Base-by-base conservation (phyloP, 768 basidiomycete genomes). In the Baorangia bicolor region DNA sequence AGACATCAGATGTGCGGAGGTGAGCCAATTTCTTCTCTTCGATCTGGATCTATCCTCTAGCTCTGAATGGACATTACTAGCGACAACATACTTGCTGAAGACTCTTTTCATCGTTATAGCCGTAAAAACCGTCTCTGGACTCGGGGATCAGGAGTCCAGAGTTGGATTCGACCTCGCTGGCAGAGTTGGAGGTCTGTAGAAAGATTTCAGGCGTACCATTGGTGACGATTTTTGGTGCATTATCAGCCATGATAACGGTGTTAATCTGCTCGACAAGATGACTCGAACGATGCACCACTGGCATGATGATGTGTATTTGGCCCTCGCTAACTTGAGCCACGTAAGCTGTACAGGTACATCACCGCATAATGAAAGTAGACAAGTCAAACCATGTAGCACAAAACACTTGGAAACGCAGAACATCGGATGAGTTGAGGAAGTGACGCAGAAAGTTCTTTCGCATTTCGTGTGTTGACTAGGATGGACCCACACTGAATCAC, bases 71-170 rank as follows among this genome's bases (percentile, higher is more conserved):
- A 57, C 25, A 46, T 49, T 41, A 35, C 45, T 33, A 27, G 21
- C 39, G 23, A 53, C 23, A 21, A 78, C 81, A 59, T 74, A 90
- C 90, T 60, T 90, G 87, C 63, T 85, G 85, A 30, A 88, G 77
- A 34, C 74, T 85, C 64, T 87, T 88, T 73, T 92, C 92, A 61
- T 93, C 89, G 21, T 76, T 76, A 69, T 93, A 93, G 10, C 86
- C 86, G 68, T 88, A 93, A 71, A 85, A 92, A 0, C 85, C 88
- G 64, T 91, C 88, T 59, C 81, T 79, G 4, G 82, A 70, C 61
- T 87, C 78, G 10, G 77, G 74, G 20, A 74, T 71, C 39, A 72
- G 60, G 39, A 82, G 61, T 2, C 71, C 73, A 5, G 71, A 62
- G 30, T 51, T 59, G n/a, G 63, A 44, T 49, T 64, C 69, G 27